These are phyloP conservation scores for Cyclotella atomus DNA, from an alignment of 108 stramenopile species.

Conservation along the genomic window DNA sequence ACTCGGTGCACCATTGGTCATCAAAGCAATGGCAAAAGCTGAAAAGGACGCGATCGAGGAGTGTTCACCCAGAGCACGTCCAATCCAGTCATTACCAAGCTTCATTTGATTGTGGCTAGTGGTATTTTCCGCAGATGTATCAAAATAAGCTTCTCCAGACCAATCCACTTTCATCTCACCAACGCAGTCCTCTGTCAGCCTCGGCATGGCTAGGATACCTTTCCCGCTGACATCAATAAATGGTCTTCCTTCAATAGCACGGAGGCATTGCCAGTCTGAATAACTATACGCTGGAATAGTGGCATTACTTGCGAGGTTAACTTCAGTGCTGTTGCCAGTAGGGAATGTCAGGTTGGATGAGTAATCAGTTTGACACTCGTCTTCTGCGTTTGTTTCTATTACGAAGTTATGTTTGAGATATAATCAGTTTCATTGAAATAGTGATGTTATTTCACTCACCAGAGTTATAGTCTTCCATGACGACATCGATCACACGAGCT, in stretches of 20 bases:
- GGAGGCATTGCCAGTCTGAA: slow-evolving; percentile 16
- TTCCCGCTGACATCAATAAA: slow-evolving; percentile 54
- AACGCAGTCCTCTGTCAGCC: not conserved
- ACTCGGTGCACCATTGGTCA: slow-evolving; percentile 65
- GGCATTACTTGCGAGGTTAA: slow-evolving; percentile 19
- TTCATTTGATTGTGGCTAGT: slow-evolving; percentile 13
- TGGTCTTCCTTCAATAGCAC: slow-evolving; percentile 56
- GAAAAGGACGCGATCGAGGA: slow-evolving; percentile 70
- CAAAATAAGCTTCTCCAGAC: slow-evolving; percentile 10
- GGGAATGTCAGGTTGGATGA: slow-evolving; percentile 27
- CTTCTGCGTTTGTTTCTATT: not conserved
- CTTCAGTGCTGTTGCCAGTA: not conserved
- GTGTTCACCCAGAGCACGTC: slow-evolving; percentile 64
- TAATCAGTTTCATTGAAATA: no score
- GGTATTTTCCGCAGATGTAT: not conserved
- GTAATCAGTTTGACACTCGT: slow-evolving; percentile 21
- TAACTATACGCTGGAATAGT: slow-evolving; percentile 4
- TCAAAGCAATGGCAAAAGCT: slow-evolving; percentile 66
- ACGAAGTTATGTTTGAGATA: no score
- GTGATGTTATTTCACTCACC: no score
- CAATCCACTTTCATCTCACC: slow-evolving; percentile 16
- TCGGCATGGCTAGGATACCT: slow-evolving; percentile 37
- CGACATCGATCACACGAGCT: slow-evolving; percentile 32
- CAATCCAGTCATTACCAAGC: slow-evolving; percentile 58
- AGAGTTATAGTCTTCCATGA: slow-evolving; percentile 17